These are phyloP conservation scores for Trichodelitschia bisporula DNA, from an alignment of 495 filamentous ascomycete genomes.

Conservation along the genomic window DNA sequence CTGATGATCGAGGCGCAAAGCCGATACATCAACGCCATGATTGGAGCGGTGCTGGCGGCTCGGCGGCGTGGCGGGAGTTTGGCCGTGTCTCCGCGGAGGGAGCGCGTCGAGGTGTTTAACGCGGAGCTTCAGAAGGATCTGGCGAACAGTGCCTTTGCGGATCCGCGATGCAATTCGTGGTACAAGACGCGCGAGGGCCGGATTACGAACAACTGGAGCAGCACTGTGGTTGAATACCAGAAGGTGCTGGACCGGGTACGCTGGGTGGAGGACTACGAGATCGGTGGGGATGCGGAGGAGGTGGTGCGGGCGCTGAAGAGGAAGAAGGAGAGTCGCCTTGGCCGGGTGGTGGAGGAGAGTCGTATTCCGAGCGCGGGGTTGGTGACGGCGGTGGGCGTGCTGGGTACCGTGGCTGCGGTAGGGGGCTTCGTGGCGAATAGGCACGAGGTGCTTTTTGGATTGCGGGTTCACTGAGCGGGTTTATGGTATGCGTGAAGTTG, in stretches of 20 bases:
- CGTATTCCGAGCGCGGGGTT: conserved; percentile 14
- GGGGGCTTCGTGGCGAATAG: too few relatives aligned
- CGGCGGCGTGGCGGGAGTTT: conserved; percentile 16
- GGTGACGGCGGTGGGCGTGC: conserved; percentile 13
- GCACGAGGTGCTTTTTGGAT: too few relatives aligned
- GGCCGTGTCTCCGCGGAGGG: conserved; percentile 16
- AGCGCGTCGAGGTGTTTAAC: conserved; percentile 20
- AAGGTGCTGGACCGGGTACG: conserved; percentile 17
- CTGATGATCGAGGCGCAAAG: conserved; percentile 36
- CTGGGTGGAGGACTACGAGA: conserved; percentile 25
- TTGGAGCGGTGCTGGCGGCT: conserved; percentile 19
- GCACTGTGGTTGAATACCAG: conserved; percentile 27
- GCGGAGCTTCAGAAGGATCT: conserved; percentile 21
- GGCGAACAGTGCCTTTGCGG: conserved; percentile 22
- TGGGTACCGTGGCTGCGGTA: conserved; percentile 11
- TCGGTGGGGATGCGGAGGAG: conserved; percentile 15
- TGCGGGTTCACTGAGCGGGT: too few relatives aligned
- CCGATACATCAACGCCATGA: conserved; percentile 23
- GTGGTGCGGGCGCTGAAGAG: conserved; percentile 11
- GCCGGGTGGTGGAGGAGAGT: conserved; percentile 22
- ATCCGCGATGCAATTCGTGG: conserved; percentile 29
- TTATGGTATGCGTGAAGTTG: too few relatives aligned
- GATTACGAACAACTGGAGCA: conserved; percentile 32
- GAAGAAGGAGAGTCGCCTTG: conserved; percentile 16
- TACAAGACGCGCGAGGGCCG: conserved; percentile 26